These are phyloP conservation scores for Glebionis coronaria DNA, from an alignment of 129 eudicot genomes.

Conservation along the genomic window DNA sequence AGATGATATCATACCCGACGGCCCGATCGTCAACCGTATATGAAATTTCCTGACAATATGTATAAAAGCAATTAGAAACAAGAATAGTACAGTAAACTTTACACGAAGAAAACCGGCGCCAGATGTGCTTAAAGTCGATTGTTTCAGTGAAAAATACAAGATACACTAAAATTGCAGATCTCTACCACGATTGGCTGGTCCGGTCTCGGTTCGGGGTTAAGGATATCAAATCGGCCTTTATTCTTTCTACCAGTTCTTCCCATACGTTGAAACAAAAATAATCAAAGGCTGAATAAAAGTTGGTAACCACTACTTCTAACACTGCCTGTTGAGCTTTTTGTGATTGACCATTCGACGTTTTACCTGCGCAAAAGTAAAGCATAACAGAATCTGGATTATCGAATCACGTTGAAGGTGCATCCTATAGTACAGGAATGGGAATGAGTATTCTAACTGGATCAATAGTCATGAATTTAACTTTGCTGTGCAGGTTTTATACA, in stretches of 20 bases:
- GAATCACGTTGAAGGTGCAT: slow-evolving; percentile 32
- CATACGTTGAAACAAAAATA: slow-evolving; percentile 63
- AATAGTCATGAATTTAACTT: slow-evolving; percentile 42
- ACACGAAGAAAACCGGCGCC: too few relatives aligned
- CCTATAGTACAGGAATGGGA: slow-evolving; percentile 39
- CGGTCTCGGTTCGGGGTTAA: too few relatives aligned
- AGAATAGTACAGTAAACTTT: neutral
- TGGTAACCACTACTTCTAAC: slow-evolving; percentile 48
- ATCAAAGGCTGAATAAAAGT: too few relatives aligned
- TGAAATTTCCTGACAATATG: too few relatives aligned
- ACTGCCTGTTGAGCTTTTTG: slow-evolving; percentile 94
- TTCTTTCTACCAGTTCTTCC: slow-evolving; percentile 98
- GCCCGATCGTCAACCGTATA: neutral
- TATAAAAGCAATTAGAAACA: neutral
- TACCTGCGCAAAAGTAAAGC: slow-evolving; percentile 47
- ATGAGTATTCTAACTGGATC: slow-evolving; percentile 63
- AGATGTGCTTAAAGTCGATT: too few relatives aligned
- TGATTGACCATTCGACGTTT: slow-evolving; percentile 78
- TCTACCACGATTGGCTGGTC: too few relatives aligned
- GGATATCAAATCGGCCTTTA: slow-evolving; percentile 98
- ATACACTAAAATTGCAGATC: too few relatives aligned
- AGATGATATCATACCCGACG: too few relatives aligned
- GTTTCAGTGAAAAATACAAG: too few relatives aligned
- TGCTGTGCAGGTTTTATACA: slow-evolving; percentile 40
- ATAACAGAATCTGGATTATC: slow-evolving; percentile 21